A percentile compares a stretch with the other conserved stretches of the same genome.
Evolutionary conservation across 1,139 yeast genomes (phyloP).

Genomic region (Candida pseudocylindracea): DNA sequence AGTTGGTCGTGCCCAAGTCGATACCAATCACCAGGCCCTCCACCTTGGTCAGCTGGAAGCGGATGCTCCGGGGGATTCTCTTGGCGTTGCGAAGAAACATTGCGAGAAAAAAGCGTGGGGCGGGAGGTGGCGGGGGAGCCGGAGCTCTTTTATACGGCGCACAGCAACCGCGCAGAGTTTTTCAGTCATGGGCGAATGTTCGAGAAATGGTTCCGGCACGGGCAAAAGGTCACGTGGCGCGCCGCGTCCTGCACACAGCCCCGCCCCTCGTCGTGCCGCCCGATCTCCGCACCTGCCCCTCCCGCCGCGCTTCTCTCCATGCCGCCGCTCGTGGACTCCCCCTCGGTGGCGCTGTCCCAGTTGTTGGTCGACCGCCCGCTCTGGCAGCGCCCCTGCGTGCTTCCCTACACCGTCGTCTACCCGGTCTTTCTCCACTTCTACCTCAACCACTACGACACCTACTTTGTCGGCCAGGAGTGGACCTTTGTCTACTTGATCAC

Average conservation of each 20-base stretch:
- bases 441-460: conserved; percentile 46
- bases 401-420: conserved; percentile 67
- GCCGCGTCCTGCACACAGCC: no score
- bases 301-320: conserved; percentile 5
- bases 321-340: conserved; percentile 25
- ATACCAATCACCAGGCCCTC: conserved; percentile 86
- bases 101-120: no score
- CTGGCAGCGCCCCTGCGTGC: conserved; percentile 50
- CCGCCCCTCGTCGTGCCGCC: no score
- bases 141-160: no score
- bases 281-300: background rate
- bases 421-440: conserved; percentile 57
- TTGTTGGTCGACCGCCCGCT: conserved; percentile 50
- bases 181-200: no score
- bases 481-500: conserved; percentile 73
- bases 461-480: conserved; percentile 67
- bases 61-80: conserved; percentile 1
- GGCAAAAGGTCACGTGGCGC: no score
- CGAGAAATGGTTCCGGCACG: no score
- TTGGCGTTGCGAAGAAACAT: no score
- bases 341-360: conserved; percentile 40
- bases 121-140: no score
- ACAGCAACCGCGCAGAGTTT: no score
- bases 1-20: conserved; percentile 97
- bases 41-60: conserved; percentile 24